Evolutionary conservation across 208 protist species (phyloP), one percentile per base, ranked within the genome.

Genomic region (Borovskyia barvae): DNA sequence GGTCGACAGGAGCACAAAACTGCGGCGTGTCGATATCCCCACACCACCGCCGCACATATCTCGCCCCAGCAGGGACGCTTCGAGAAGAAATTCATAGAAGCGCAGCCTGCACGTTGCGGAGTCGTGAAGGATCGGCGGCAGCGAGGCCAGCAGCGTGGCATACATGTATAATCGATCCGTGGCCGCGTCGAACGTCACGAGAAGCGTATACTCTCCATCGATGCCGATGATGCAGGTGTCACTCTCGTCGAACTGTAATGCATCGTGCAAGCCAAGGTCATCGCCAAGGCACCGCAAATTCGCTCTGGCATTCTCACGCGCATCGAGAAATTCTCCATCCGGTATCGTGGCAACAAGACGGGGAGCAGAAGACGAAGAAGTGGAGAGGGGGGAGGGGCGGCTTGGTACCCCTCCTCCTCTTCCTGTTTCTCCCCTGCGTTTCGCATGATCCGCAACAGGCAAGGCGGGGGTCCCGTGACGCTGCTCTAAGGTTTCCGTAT

Each of bases 81-180:
- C 86, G 14, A 93, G 67, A 0, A 93, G 70, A 45, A 80, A 78
- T 53, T 89, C 80, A 55, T 88, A 93, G 11, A 93, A 50, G 22
- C 54, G 40, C 37, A 90, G 17, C 4, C 57, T 37, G 1, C 43
- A 40, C 32, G 65, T 43, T 22, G 24, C 2, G 2, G 49, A 48
- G 26, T 43, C 22, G 55, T 47, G 52, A 24, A 66, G 57, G 3
- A 49, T 5, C 5, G 50, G 22, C 1, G 83, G 79, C 19, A 92
- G 63, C 0, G 64, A 24, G 14, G 81, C 79, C 11, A 90, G 53
- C n/a, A 93, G 61, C 1, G 86, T 86, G 20, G 76, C 73, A 72
- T 93, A 93, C 7, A 89, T 35, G 52, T 71, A 88, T 0, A 93
- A 68, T n/a, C 86, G 49, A 68, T 90, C 77, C 43, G 86, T 90